A percentile compares a stretch with the other conserved stretches of the same genome.
phyloP scores from a whole-genome alignment of 768 basidiomycete species.

The Hortiboletus flavorubellus region DNA sequence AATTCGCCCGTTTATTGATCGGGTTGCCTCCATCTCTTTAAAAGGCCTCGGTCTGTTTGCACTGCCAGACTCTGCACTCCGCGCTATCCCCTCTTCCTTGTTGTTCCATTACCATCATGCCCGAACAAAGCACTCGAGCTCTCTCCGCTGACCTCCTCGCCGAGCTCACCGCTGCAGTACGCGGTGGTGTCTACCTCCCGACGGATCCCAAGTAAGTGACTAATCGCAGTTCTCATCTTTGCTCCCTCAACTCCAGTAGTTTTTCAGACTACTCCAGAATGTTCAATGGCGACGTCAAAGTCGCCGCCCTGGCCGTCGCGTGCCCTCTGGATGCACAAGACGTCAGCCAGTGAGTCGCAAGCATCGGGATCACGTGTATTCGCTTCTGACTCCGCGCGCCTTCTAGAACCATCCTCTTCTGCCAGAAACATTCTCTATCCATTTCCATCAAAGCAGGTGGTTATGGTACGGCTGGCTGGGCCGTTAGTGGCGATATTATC shows the following conservation, averaged over 20 bases:
- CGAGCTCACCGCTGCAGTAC: conserved; percentile 44
- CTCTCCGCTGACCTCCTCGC: conserved; percentile 34
- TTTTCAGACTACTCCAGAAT: conserved; percentile 39
- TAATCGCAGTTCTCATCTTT: background rate
- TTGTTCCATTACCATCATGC: conserved; percentile 14
- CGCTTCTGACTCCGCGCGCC: conserved; percentile 1
- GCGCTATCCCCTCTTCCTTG: conserved; percentile 5
- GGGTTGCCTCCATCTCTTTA: conserved; percentile 4
- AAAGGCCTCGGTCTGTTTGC: conserved; percentile 11
- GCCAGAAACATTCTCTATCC: conserved; percentile 62
- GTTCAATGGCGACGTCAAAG: conserved; percentile 76
- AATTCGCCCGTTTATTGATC: background rate
- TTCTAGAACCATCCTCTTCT: conserved; percentile 67
- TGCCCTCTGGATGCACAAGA: conserved; percentile 78
- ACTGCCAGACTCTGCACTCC: background rate
- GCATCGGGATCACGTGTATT: conserved; percentile 1
- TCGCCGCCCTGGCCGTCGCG: conserved; percentile 57
- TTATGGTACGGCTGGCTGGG: conserved; percentile 88
- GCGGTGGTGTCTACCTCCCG: conserved; percentile 46
- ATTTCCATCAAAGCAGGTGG: conserved; percentile 88
- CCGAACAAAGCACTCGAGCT: background rate
- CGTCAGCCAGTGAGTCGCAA: conserved; percentile 68
- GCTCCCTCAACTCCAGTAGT: conserved; percentile 13
- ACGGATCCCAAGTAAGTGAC: conserved; percentile 39
- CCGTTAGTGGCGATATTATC: conserved; percentile 82